Conservation (phyloP, 148 eudicot genomes). For the Arctostaphylos glauca region DNA sequence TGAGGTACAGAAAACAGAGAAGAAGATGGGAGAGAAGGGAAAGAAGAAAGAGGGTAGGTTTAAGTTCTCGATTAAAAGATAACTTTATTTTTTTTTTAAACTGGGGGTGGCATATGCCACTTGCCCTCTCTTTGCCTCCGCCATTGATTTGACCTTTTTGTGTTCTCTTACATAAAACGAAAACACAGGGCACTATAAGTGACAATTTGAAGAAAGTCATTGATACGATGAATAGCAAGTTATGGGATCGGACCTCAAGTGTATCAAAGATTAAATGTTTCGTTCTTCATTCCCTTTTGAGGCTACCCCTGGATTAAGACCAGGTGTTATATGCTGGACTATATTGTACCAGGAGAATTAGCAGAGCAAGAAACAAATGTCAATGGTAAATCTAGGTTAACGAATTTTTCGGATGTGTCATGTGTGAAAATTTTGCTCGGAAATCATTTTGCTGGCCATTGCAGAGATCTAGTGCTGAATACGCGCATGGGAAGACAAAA, state of each 20-base stretch:
- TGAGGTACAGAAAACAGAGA: too few relatives aligned
- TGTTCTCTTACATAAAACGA: not conserved
- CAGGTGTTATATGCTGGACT: not conserved
- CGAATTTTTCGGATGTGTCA: not conserved
- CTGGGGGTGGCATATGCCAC: too few relatives aligned
- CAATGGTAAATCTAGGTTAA: not conserved
- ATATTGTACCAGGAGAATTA: not conserved
- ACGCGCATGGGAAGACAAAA: constrained; percentile 16
- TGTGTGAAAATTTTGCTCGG: not conserved
- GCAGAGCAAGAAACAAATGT: not conserved
- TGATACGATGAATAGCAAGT: not conserved
- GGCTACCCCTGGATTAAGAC: not conserved
- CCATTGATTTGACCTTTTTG: not conserved
- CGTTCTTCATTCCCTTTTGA: not conserved
- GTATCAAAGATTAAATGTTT: not conserved
- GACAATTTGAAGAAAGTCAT: not conserved
- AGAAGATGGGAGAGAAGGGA: too few relatives aligned
- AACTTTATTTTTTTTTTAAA: too few relatives aligned
- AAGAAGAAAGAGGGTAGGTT: too few relatives aligned
- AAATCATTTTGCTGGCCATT: constrained; percentile 6
- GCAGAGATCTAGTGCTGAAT: constrained; percentile 11
- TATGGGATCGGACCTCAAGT: not conserved
- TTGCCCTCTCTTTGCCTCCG: too few relatives aligned
- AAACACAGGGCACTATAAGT: not conserved
- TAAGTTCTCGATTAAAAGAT: too few relatives aligned